Base-by-base conservation (phyloP, 768 basidiomycete genomes). In the Mycena alexandri region DNA sequence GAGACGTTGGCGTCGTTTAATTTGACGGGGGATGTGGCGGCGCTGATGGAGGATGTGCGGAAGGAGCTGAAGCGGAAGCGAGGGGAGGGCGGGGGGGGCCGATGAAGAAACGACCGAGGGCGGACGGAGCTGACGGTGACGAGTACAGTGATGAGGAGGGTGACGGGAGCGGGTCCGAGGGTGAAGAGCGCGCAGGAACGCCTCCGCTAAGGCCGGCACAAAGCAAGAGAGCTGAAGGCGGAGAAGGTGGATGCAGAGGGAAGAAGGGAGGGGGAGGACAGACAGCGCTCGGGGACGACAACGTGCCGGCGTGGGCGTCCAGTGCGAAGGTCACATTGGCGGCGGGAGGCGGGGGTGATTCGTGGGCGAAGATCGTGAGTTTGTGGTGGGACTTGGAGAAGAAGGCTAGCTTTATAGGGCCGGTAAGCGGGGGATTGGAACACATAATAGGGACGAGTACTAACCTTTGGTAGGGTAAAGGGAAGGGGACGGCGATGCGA, bases 381-480 rank as follows among this genome's bases (percentile, higher is more conserved):
- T 5, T 57, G 55, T 57, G 55, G 55, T 57, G 55, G 55, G 22
- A 43, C 22, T 8, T 25, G 7, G 41, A 57, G 55, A 13, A 24
- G n/a, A 21, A 12, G 38, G 55, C 16, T 19, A 19, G 41, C 7
- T 57, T 57, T 22, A 21, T n/a, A 6, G 55, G 55, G 21, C 55
- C 55, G n/a, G 21, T 29, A 6, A 29, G 29, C 29, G 29, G 29
- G 29, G 29, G 29, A 3, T 29, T 29, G 6, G 29, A 3, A 29
- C 6, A 29, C 29, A 29, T 29, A 29, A 29, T 29, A n/a, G 29
- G 29, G 29, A 29, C 29, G 29, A 29, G 29, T 29, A 29, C 29
- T 29, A 29, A 29, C 29, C 29, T 29, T 29, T 29, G 29, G 29
- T 29, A 29, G 29, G 29, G 19, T 8, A 41, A 43, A 14, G 55